Evolutionary conservation across 2,329 filamentous ascomycete species (phyloP), one percentile per base, ranked within the genome.

Genomic region (Hypoxylon sp.): DNA sequence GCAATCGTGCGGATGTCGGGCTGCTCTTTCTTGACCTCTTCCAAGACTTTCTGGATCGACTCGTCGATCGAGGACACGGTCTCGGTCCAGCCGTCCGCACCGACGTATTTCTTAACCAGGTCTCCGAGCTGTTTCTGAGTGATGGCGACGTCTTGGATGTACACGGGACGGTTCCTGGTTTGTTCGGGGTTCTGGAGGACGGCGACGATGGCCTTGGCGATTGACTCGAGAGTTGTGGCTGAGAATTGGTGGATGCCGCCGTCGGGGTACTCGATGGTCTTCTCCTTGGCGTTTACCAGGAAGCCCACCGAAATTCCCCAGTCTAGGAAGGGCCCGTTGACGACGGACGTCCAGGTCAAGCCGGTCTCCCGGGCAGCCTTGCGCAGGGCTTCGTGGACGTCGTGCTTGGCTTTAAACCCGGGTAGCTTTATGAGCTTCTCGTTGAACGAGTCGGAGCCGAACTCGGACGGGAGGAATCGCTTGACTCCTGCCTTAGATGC

Each of bases 401-500:
- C 71, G 20, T 82, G 49, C 73, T 91, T 91, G 62, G 74, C 74
- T 1, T 72, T 74, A 60, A 86, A 88, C 1, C 87, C 71, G 1
- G 86, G 82, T 0, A 89, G 79, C 1, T 74, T 51, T 56, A 77
- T 66, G 48, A 74, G 68, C 54, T 73, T 73, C 72, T 78, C 39
- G 67, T 75, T 62, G 69, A 79, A 70, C 77, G 80, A 70, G 72
- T 80, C 72, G 6, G 74, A 74, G 19, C 78, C 79, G 39, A 84
- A 90, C 57, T 90, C 87, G 2, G 84, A 84, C 1, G 87, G 86
- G 26, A 90, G 77, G 76, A 89, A 87, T n/a, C 86, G 81, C 68
- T 85, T 80, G 6, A 89, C 86, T 6, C 85, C 84, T 3, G 86
- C 86, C 6, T 81, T 81, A 46, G 85, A 79, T 13, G 86, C 81